Percentiles rank a stretch among this genome's conserved stretches.
Evolutionary conservation across 169 alveolate genomes (phyloP).

Genomic region (Plasmodium fragile): DNA sequence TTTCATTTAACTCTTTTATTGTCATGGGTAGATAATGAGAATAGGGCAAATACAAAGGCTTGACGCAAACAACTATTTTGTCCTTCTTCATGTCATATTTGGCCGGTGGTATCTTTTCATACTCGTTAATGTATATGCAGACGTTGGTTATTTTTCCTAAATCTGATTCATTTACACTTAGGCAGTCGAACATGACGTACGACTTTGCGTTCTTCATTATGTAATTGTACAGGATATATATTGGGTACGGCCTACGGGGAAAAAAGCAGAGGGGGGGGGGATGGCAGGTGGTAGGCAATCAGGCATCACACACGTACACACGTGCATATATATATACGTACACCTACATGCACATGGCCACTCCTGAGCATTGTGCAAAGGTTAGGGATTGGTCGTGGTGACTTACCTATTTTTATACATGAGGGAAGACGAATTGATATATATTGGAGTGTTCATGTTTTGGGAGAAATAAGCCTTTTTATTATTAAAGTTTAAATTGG

Average conservation of each 20-base stretch:
- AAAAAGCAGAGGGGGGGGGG: neutral
- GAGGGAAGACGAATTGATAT: slow-evolving; percentile 58
- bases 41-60: slow-evolving; percentile 60
- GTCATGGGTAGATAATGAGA: slow-evolving; percentile 55
- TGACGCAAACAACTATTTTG: slow-evolving; percentile 53
- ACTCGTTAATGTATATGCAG: slow-evolving; percentile 56
- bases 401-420: slow-evolving; percentile 57
- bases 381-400: neutral
- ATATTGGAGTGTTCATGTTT: slow-evolving; percentile 57
- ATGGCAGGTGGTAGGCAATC: neutral
- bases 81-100: slow-evolving; percentile 50
- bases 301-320: neutral
- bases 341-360: neutral
- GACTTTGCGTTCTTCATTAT: slow-evolving; percentile 69
- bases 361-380: neutral
- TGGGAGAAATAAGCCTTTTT: slow-evolving; percentile 69
- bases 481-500: slow-evolving; percentile 22
- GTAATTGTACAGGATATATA: slow-evolving; percentile 52
- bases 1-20: slow-evolving; percentile 59
- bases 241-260: slow-evolving; percentile 62
- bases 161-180: slow-evolving; percentile 60
- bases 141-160: slow-evolving; percentile 63
- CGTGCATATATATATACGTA: neutral
- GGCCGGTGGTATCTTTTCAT: slow-evolving; percentile 72
- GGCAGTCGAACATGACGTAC: slow-evolving; percentile 67